A percentile compares a stretch with the other conserved stretches of the same genome.
phyloP scores from a whole-genome alignment of 208 protist genomes.

The Leishmania braziliensis region DNA sequence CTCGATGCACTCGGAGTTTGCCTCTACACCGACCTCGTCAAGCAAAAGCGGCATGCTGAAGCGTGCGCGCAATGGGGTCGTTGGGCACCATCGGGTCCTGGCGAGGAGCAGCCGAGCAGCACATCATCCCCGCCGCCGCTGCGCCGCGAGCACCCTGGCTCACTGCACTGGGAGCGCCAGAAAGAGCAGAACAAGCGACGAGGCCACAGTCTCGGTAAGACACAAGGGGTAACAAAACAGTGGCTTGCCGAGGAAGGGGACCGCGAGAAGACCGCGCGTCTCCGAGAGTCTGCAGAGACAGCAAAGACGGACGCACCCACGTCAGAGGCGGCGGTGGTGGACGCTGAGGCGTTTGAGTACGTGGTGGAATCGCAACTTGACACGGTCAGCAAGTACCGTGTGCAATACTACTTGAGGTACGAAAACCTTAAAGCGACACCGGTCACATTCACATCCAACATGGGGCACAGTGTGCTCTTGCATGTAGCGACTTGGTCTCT shows the following conservation, averaged over 20 bases:
- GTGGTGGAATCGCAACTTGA: slow-evolving; percentile 66
- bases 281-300: neutral
- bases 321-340: neutral
- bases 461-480: slow-evolving; percentile 36
- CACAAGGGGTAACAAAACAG: neutral
- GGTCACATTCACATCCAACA: slow-evolving; percentile 14
- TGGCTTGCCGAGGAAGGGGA: neutral
- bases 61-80: slow-evolving; percentile 63
- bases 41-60: slow-evolving; percentile 67
- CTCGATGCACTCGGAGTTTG: slow-evolving; percentile 84
- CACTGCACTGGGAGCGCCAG: slow-evolving; percentile 70
- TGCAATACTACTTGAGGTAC: slow-evolving; percentile 86
- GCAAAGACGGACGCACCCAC: neutral
- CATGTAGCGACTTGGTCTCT: slow-evolving; percentile 52
- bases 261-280: neutral
- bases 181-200: slow-evolving; percentile 15
- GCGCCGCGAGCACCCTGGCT: slow-evolving; percentile 60
- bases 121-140: slow-evolving; percentile 80
- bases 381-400: slow-evolving; percentile 56
- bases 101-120: slow-evolving; percentile 26
- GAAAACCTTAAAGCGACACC: slow-evolving; percentile 21
- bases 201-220: neutral
- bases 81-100: slow-evolving; percentile 43
- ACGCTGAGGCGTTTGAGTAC: slow-evolving; percentile 13
- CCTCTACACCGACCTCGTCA: slow-evolving; percentile 55